Conservation (phyloP, 2,329 filamentous ascomycete genomes). For the Sporothrix schenckii region DNA sequence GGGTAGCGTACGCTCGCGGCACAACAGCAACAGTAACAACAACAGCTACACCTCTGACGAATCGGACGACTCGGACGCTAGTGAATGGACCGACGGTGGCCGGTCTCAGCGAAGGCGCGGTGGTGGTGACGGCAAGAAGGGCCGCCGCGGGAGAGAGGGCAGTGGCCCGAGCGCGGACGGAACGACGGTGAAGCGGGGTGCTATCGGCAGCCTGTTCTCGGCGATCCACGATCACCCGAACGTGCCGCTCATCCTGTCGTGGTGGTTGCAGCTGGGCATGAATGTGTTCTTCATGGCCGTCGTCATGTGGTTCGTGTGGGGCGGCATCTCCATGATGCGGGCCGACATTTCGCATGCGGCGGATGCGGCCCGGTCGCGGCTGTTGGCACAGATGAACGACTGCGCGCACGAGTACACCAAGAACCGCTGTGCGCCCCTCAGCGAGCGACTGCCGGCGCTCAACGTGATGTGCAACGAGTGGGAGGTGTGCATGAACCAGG, state of each 20-base stretch:
- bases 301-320: conserved; percentile 68
- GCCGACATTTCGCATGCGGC: conserved; percentile 75
- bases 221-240: conserved; percentile 61
- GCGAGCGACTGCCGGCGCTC: conserved; percentile 71
- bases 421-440: conserved; percentile 71
- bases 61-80: conserved; percentile 39
- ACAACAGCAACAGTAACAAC: conserved; percentile 51
- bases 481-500: conserved; percentile 84
- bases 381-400: conserved; percentile 71
- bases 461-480: conserved; percentile 74
- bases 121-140: conserved; percentile 31
- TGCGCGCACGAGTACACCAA: conserved; percentile 74
- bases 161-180: neutral
- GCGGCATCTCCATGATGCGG: conserved; percentile 69
- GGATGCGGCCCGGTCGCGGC: conserved; percentile 66
- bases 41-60: conserved; percentile 57
- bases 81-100: conserved; percentile 34
- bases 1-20: conserved; percentile 52
- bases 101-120: neutral
- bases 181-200: conserved; percentile 39
- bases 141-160: neutral
- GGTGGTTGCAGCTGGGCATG: conserved; percentile 63
- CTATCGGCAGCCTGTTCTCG: conserved; percentile 52
- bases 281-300: conserved; percentile 63
- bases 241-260: conserved; percentile 61